phyloP scores from a whole-genome alignment of 2,329 filamentous ascomycete genomes.

The Fusarium torulosum region DNA sequence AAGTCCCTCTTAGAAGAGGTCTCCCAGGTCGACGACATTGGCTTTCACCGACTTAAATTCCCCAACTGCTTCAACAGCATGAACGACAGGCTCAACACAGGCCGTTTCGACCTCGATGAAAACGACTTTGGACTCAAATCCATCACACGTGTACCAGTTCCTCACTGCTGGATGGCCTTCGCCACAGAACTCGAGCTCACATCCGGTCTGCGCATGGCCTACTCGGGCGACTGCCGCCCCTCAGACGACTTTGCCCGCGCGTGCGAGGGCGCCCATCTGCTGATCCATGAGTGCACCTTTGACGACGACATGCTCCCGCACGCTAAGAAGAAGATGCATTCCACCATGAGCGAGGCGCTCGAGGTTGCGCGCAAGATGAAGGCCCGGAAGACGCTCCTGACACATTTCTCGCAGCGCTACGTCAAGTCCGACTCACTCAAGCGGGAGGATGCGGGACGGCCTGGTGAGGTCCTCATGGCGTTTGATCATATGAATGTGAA shows the following conservation, averaged over 20 bases:
- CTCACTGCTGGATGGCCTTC: conserved; percentile 83
- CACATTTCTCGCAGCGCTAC: conserved; percentile 96
- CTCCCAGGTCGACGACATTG: conserved; percentile 80
- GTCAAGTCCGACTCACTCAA: conserved; percentile 68
- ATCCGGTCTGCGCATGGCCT: conserved; percentile 86
- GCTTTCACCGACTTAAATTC: conserved; percentile 67
- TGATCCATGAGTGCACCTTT: conserved; percentile 97
- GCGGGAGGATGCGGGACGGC: conserved; percentile 51
- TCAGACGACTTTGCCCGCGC: conserved; percentile 76
- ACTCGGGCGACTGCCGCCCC: conserved; percentile 94
- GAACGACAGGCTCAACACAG: conserved; percentile 46
- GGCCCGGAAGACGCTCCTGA: conserved; percentile 84
- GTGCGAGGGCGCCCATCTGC: conserved; percentile 80
- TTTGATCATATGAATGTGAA: conserved; percentile 84
- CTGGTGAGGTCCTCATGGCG: conserved; percentile 71
- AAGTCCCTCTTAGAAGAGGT: conserved; percentile 84
- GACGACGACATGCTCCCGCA: conserved; percentile 85
- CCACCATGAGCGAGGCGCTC: conserved; percentile 88
- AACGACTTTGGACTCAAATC: conserved; percentile 71
- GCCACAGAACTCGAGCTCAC: conserved; percentile 84
- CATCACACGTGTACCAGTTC: conserved; percentile 76
- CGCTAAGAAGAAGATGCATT: conserved; percentile 89
- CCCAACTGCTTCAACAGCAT: conserved; percentile 47
- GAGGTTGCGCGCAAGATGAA: conserved; percentile 81
- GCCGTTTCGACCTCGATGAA: conserved; percentile 56